phyloP scores from a whole-genome alignment of 257 asterid genomes.

The Solanum dulcamara region DNA sequence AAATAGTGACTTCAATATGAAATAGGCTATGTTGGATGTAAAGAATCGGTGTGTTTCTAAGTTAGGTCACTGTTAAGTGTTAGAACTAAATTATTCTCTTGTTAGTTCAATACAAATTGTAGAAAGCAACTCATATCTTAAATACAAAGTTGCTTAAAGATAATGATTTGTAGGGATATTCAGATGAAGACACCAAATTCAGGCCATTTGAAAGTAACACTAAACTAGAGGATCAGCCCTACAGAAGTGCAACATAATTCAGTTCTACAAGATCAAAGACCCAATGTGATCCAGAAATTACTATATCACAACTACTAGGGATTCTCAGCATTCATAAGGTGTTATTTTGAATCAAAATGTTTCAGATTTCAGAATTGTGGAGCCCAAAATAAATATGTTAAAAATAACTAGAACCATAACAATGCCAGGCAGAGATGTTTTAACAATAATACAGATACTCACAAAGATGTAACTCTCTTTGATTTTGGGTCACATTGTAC shows the following conservation, averaged over 20 bases:
- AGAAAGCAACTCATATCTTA: not conserved
- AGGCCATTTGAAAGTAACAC: not conserved
- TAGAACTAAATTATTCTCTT: not conserved
- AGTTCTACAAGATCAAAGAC: not conserved
- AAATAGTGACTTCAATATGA: not conserved
- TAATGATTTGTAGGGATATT: not conserved
- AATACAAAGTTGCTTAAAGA: not conserved
- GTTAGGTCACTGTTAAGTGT: not conserved
- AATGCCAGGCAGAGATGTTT: not conserved
- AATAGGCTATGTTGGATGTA: not conserved
- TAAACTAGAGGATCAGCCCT: not conserved
- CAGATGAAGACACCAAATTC: not conserved
- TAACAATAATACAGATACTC: not conserved
- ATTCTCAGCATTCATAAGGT: not conserved
- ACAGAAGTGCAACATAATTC: not conserved
- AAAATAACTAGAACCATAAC: not conserved
- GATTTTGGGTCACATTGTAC: constrained; percentile 6
- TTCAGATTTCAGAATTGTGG: not conserved
- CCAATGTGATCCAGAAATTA: not conserved
- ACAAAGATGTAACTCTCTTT: constrained; percentile 7
- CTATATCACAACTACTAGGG: not conserved
- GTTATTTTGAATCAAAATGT: not conserved
- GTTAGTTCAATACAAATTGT: not conserved
- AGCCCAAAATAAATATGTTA: not conserved
- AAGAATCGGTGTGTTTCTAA: not conserved